Evolutionary conservation across 805 yeast genomes (phyloP).

Genomic region (Debaryomyces hansenii): DNA sequence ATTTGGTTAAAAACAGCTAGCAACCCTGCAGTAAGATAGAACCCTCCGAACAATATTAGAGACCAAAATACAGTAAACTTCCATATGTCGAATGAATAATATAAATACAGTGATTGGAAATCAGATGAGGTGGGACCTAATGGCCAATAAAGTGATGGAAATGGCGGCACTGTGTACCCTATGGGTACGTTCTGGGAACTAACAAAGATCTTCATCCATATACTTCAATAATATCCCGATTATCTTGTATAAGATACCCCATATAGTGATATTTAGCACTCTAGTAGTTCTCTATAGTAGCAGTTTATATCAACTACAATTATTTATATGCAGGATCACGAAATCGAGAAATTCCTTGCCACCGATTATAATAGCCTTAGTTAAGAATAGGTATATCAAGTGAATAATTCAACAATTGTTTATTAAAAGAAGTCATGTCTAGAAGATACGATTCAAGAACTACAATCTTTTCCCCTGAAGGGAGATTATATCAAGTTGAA

Average conservation of each 20-base stretch:
- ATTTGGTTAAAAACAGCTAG: slow-evolving; percentile 45
- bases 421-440: slow-evolving; percentile 48
- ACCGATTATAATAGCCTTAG: slow-evolving; percentile 5
- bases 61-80: slow-evolving; percentile 81
- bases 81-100: slow-evolving; percentile 75
- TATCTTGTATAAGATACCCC: background rate
- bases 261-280: too few species aligned
- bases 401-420: background rate
- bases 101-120: slow-evolving; percentile 57
- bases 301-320: background rate
- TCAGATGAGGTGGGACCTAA: slow-evolving; percentile 34
- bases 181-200: slow-evolving; percentile 63
- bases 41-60: slow-evolving; percentile 60
- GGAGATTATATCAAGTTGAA: slow-evolving; percentile 95
- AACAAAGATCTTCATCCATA: slow-evolving; percentile 24
- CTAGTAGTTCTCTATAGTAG: too few species aligned
- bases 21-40: slow-evolving; percentile 65
- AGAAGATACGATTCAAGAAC: slow-evolving; percentile 99
- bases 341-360: slow-evolving; percentile 6
- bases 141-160: slow-evolving; percentile 84
- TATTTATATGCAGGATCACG: slow-evolving; percentile 6
- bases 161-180: slow-evolving; percentile 75
- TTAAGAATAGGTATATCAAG: background rate
- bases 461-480: slow-evolving; percentile 98
- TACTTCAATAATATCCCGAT: background rate